Base-by-base conservation (phyloP, 805 yeast species). In the Candida wancherniae region DNA sequence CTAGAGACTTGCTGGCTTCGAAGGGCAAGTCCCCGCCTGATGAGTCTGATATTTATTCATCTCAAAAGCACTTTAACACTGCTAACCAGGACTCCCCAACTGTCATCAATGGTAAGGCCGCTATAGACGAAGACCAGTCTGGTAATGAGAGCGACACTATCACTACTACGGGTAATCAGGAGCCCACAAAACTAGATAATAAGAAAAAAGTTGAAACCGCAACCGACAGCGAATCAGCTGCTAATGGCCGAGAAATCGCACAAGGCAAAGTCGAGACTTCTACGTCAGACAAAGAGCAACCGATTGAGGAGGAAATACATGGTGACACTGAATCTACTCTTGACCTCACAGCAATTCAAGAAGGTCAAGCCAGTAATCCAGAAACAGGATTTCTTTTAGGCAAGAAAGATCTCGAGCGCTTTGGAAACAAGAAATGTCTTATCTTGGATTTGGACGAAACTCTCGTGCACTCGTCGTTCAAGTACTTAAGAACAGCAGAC, bases 391-490 rank as follows among this genome's bases (percentile, higher is more conserved):
- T 69, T 62, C 68, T 87, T 29, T 61, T 90, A 42, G 75, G 81
- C 30, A 71, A 76, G 15, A 70, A 75, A 26, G 59, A 54, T 29
- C 58, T 64, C 15, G 48, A 57, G 6, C 54, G 60, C 28, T 69
- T 82, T 34, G 62, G 69, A 29, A 73, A 73, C 34, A 79, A 83
- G 36, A 92, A 92, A 58, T 88, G 97, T 57, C 70, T 92, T 19
- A 84, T 92, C 9, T 68, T 92, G 33, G 99, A 92, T 59, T 65
- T 92, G 42, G 98, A 92, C 58, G 98, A 92, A 59, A 92, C 98
- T 3, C 71, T 92, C 37, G 98, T 92, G 19, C 99, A 92, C 57
- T 84, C 95, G 2, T 81, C 94, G 5, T 92, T 92, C 68, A 88
- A 90, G 57, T 86, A 81, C 56, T 71, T 92, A 35, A 76, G 94